phyloP scores from a whole-genome alignment of 345 rosid genomes.

The Brassica incana region DNA sequence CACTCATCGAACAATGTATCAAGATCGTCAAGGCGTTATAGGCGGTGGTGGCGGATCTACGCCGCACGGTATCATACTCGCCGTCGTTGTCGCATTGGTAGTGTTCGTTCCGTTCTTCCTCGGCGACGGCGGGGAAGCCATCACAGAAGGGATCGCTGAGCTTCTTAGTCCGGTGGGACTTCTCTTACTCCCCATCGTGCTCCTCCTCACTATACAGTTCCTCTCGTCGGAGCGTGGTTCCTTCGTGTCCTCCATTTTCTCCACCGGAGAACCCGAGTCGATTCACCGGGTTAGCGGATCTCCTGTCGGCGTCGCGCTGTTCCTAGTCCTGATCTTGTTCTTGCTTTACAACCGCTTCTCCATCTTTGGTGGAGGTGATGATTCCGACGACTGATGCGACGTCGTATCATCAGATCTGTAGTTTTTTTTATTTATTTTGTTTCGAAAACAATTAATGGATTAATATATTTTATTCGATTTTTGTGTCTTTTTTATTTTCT shows the following conservation, averaged over 20 bases:
- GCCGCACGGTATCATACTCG: constrained; percentile 75
- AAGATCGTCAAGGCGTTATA: constrained; percentile 41
- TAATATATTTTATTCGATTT: background rate
- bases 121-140: constrained; percentile 81
- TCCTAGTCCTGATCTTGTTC: constrained; percentile 60
- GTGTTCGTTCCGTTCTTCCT: constrained; percentile 63
- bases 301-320: constrained; percentile 70
- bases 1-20: constrained; percentile 29
- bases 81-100: constrained; percentile 60
- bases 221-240: constrained; percentile 83
- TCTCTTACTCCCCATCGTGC: constrained; percentile 65
- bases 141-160: constrained; percentile 72
- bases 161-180: constrained; percentile 79
- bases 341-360: constrained; percentile 72
- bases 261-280: constrained; percentile 65
- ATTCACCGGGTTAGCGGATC: constrained; percentile 76
- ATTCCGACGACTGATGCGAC: constrained; percentile 43
- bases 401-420: constrained; percentile 34
- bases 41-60: constrained; percentile 46
- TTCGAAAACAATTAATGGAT: background rate
- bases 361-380: constrained; percentile 78
- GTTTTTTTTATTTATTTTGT: background rate
- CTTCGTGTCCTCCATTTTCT: constrained; percentile 53
- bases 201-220: constrained; percentile 77
- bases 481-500: background rate